Percentiles rank a stretch among this genome's conserved stretches.
These are phyloP conservation scores for Wickerhamomyces bisporus DNA, from an alignment of 805 yeast species.

Conservation along the genomic window DNA sequence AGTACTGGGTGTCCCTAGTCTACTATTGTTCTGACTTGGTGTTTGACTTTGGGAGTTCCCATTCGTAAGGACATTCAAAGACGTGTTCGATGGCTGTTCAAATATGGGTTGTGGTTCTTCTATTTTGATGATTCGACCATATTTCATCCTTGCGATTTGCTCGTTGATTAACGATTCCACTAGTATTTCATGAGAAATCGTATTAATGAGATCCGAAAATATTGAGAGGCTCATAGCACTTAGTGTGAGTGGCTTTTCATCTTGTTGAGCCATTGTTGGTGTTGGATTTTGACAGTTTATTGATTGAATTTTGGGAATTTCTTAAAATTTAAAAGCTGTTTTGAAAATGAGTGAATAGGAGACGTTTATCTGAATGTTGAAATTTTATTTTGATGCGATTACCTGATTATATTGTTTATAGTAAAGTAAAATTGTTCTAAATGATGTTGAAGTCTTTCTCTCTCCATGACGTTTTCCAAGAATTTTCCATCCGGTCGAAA, in stretches of 20 bases:
- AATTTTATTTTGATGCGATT: too few species aligned
- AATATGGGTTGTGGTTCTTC: slow-evolving; percentile 4
- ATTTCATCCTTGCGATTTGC: slow-evolving; percentile 7
- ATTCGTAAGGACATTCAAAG: not conserved
- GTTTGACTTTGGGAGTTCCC: not conserved
- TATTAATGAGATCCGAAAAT: not conserved
- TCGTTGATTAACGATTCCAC: slow-evolving; percentile 11
- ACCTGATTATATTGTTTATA: too few species aligned
- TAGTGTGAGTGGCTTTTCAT: not conserved
- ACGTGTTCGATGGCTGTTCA: slow-evolving; percentile 1
- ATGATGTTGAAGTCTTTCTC: too few species aligned
- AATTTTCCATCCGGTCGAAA: too few species aligned
- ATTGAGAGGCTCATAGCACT: not conserved
- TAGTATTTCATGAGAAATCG: slow-evolving; percentile 11
- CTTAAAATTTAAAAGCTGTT: too few species aligned
- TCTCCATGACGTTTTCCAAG: too few species aligned
- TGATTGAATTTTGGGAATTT: not conserved
- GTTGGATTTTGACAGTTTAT: not conserved
- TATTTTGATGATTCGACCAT: slow-evolving; percentile 3
- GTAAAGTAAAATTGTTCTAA: too few species aligned
- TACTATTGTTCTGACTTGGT: slow-evolving; percentile 6
- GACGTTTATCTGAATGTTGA: too few species aligned
- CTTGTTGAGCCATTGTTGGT: not conserved
- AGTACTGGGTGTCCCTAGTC: slow-evolving; percentile 15
- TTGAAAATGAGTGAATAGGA: too few species aligned